Evolutionary conservation across 192 early-diverging fungal species (phyloP), one percentile per base, ranked within the genome.

Genomic region (Obelidium mucronatum): DNA sequence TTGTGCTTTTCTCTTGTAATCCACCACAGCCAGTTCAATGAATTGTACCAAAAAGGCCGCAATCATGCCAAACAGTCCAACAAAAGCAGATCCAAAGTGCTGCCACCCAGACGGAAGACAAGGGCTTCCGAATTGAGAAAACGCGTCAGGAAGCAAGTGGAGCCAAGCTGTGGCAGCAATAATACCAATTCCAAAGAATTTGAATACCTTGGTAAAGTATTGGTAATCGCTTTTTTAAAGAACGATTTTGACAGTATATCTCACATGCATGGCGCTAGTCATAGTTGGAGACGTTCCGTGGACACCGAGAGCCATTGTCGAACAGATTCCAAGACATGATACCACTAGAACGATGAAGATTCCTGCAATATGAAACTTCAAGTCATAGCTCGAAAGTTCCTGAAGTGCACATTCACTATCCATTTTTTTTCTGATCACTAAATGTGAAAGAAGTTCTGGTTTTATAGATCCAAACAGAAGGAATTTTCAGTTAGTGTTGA

Each of bases 111-210:
- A 42, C 8, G 37, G 31, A 19, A 76, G 42, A 34, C 74, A 76
- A 22, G 67, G 67, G 51, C 54, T 76, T 22, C 34, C 51, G 35
- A 76, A 76, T 15, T 52, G n/a, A 6, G 39, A 44, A 54, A 76
- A 76, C 34, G 74, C 74, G 63, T 76, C 74, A 19, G 74, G 74
- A 36, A 86, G 73, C 56, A 88, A 66, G 77, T 86, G 84, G 44
- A 88, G 73, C 54, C 69, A 80, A 26, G 84, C 84, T 1, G 83
- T 85, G 52, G 80, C 78, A 8, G 74, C 48, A 56, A 88, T 85
- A 51, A 85, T 81, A 35, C 86, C 86, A 30, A 65, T 66, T 44
- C 86, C 84, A 78, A 88, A 88, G 3, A 88, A 37, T 73, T 88
- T 88, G 39, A 85, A 44, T 15, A 42, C 37, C 63, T 82, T 65